Evolutionary conservation across 139 green algal species (phyloP), one percentile per base, ranked within the genome.

Genomic region (Asterochloris sp.): DNA sequence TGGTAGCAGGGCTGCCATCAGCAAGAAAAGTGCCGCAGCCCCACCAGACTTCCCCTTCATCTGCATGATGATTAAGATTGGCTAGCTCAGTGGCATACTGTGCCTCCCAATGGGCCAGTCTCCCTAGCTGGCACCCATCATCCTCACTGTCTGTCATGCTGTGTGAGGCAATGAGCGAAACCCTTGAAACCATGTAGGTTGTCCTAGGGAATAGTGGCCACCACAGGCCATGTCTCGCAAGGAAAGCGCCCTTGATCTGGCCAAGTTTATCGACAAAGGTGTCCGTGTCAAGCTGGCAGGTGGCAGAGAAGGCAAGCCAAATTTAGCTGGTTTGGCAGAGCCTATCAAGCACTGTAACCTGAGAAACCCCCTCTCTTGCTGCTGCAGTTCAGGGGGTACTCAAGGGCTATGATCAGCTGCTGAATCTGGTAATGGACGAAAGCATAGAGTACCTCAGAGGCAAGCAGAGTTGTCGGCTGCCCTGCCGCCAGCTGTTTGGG

Each of bases 371-470:
- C 11, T 28, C 0, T 23, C 12, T 8, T 26, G 17, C 15, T 12
- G 1, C 1, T 88, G 82, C 85, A 92, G 89, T 93, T 11, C 83
- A 89, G 71, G 96, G 96, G 12, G 86, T 93, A 10, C 79, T 99
- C 0, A 99, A 99, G 76, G 96, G 96, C 16, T 99, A 98, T 78
- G 97, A 99, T 80, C 96, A 98, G 87, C 85, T 99, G 66, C 85
- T 99, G 4, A 99, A 99, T 83, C 82, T 99, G n/a, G 96, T 99
- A 71, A 89, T 99, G 27, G 96, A 99, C 73, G 96, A 99, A 63
- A 89, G 92, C 11, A 85, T 91, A 24, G 96, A 99, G 83, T 96
- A 94, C 84, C 78, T 98, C 24, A 90, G 96, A 94, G 96, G 94
- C 96, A 75, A 76, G 14, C 17, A 67, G 29, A 15, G 0, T 82